Percentiles rank a stretch among this genome's conserved stretches.
These are phyloP conservation scores for Plasmopara muralis DNA, from an alignment of 352 stramenopile genomes.

Conservation along the genomic window DNA sequence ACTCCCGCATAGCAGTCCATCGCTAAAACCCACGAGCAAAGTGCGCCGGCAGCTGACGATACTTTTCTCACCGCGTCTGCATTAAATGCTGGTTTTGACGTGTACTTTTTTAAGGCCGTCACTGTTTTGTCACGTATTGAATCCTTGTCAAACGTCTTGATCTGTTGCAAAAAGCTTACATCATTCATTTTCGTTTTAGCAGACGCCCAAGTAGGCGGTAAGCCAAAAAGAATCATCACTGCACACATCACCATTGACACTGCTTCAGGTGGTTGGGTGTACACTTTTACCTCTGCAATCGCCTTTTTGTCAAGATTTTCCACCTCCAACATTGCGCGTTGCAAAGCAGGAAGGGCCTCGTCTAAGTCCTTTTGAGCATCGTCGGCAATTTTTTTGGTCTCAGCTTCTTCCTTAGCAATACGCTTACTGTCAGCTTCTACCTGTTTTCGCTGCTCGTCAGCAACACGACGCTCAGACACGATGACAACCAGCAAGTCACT, in stretches of 20 bases:
- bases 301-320: slow-evolving; percentile 94
- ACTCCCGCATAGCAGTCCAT: slow-evolving; percentile 90
- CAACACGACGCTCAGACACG: slow-evolving; percentile 89
- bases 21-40: slow-evolving; percentile 89
- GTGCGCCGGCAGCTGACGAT: slow-evolving; percentile 77
- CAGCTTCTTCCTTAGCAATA: slow-evolving; percentile 86
- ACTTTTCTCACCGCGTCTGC: slow-evolving; percentile 87
- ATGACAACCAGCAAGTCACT: slow-evolving; percentile 93
- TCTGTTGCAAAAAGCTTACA: slow-evolving; percentile 89
- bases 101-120: slow-evolving; percentile 93
- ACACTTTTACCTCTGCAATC: slow-evolving; percentile 94
- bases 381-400: slow-evolving; percentile 92
- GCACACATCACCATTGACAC: slow-evolving; percentile 92
- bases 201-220: slow-evolving; percentile 88
- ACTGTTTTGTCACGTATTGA: slow-evolving; percentile 91
- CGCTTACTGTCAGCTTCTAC: slow-evolving; percentile 91
- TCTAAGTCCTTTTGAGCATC: slow-evolving; percentile 94
- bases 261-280: slow-evolving; percentile 86
- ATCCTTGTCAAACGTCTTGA: slow-evolving; percentile 96
- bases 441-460: slow-evolving; percentile 91
- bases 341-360: slow-evolving; percentile 89
- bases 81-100: slow-evolving; percentile 76
- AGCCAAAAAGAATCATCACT: slow-evolving; percentile 95
- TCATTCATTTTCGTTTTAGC: slow-evolving; percentile 94
- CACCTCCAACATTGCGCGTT: slow-evolving; percentile 90